A percentile compares a stretch with the other conserved stretches of the same genome.
Evolutionary conservation across 768 basidiomycete species (phyloP).

Genomic region (Boletus reticulatus): DNA sequence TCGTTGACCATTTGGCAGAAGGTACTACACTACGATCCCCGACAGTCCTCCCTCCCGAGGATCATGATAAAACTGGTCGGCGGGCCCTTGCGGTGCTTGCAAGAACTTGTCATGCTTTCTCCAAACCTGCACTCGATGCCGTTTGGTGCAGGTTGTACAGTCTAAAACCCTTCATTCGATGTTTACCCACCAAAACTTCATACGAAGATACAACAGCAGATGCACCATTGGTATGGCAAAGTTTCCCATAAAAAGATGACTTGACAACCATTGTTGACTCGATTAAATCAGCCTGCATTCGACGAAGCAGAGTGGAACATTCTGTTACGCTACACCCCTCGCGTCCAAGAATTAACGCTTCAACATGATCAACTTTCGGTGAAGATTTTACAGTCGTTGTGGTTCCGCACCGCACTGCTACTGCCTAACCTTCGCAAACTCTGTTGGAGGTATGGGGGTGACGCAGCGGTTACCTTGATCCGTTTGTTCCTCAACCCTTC

Average conservation of each 20-base stretch:
- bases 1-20: constrained; percentile 2
- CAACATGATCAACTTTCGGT: neutral
- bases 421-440: constrained; percentile 10
- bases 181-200: neutral
- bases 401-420: neutral
- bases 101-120: constrained; percentile 12
- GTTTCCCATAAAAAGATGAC: neutral
- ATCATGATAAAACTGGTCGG: neutral
- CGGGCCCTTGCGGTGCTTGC: constrained; percentile 9
- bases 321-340: constrained; percentile 5
- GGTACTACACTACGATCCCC: neutral
- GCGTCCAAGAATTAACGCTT: constrained; percentile 4
- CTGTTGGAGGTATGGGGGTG: neutral
- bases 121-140: constrained; percentile 15
- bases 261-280: neutral
- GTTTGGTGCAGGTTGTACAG: constrained; percentile 12
- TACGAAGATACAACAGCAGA: neutral
- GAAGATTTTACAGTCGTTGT: constrained; percentile 1
- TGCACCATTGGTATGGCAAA: neutral
- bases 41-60: neutral
- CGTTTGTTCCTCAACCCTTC: constrained; percentile 12
- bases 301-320: constrained; percentile 1
- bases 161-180: constrained; percentile 4
- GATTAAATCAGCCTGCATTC: neutral
- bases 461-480: neutral